Base-by-base conservation (phyloP, 768 basidiomycete genomes). In the Dendrothele bispora region DNA sequence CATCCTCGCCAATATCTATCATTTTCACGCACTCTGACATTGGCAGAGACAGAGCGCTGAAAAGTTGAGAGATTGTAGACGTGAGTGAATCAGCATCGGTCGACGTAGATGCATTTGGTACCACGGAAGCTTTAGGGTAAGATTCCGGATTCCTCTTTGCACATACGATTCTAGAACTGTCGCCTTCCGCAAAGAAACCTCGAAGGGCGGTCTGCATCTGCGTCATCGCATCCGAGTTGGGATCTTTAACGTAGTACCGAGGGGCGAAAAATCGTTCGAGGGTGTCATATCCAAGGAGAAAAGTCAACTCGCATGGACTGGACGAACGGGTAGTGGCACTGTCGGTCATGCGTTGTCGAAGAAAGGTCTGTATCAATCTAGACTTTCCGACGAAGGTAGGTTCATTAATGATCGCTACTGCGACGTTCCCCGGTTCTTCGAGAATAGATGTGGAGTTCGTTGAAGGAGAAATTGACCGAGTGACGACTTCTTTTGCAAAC, bases 381-480 rank as follows among this genome's bases (percentile, higher is more conserved):
- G 88, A 85, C 67, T 98, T 98, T 15, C 84, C 81, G 21, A 89
- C 87, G 63, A 98, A 97, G 0, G 86, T 91, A 10, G 94, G 91
- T 58, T 92, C 90, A 61, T 93, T 81, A 50, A 91, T 80, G 54
- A 94, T 78, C 7, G 80, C 95, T 6, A 95, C 78, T 0, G 90
- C 92, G 28, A 88, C 72, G 48, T 87, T 86, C 5, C 42, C 35
- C 6, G 65, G 53, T 14, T 48, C 44, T 38, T 57, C 52, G 35
- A 48, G 53, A 25, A 52, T 43, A 34, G 32, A 42, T 7, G 45
- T 22, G 27, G 34, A 44, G 4, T 25, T n/a, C n/a, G n/a, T n/a
- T n/a, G n/a, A n/a, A n/a, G n/a, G n/a, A n/a, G n/a, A n/a, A n/a
- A n/a, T n/a, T n/a, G n/a, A n/a, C 25, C 47, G 36, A 27, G 39